These are phyloP conservation scores for Cryptosporidium andersoni DNA, from an alignment of 169 alveolate genomes.

Conservation along the genomic window DNA sequence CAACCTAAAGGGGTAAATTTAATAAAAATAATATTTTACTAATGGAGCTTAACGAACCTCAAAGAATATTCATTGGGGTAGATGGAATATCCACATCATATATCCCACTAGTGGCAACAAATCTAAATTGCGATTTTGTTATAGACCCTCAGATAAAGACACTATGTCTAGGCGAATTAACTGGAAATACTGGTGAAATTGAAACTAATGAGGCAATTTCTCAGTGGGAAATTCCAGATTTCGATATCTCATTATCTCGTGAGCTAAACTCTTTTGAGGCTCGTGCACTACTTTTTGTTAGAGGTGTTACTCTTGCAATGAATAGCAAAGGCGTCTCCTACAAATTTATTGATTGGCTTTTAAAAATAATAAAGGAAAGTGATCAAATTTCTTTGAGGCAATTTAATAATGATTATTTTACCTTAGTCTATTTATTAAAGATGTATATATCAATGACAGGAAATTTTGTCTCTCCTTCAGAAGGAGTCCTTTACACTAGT, in stretches of 20 bases:
- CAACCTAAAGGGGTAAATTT: too few species aligned
- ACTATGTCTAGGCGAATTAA: not conserved
- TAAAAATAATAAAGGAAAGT: not conserved
- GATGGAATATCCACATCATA: slow-evolving; percentile 26
- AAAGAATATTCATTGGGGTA: slow-evolving; percentile 16
- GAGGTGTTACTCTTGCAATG: slow-evolving; percentile 33
- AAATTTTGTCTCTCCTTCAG: not conserved
- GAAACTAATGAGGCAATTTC: not conserved
- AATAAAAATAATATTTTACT: too few species aligned
- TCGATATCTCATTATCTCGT: not conserved
- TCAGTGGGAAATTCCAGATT: not conserved
- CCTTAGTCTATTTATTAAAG: slow-evolving; percentile 7
- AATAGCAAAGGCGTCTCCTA: not conserved
- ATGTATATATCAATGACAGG: slow-evolving; percentile 7
- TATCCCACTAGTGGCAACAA: slow-evolving; percentile 30
- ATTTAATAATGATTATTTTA: slow-evolving; percentile 2
- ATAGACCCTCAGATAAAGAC: slow-evolving; percentile 7
- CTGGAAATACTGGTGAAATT: not conserved
- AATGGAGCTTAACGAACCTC: not conserved
- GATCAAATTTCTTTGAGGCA: not conserved
- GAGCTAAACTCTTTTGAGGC: slow-evolving; percentile 35
- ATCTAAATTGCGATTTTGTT: slow-evolving; percentile 17
- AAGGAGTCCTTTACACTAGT: slow-evolving; percentile 5
- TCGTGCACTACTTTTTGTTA: slow-evolving; percentile 29
- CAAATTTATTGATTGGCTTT: slow-evolving; percentile 21